Evolutionary conservation across 148 eudicot genomes (phyloP).

Genomic region (Dianthus caryophyllus): DNA sequence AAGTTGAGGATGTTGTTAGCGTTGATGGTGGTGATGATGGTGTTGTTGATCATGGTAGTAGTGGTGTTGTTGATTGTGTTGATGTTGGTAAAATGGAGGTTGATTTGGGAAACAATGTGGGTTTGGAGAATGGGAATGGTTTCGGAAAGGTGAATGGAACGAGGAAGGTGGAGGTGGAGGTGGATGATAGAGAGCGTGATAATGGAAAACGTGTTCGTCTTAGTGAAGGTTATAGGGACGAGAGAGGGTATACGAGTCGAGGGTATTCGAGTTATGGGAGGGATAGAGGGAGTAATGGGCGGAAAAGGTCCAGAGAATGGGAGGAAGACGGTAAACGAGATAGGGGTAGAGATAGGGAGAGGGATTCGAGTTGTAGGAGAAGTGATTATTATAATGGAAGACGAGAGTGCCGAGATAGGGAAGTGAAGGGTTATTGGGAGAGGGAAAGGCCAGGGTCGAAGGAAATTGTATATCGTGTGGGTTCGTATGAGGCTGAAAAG

Average conservation of each 20-base stretch:
- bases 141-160: conserved; percentile 1
- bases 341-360: conserved; percentile 30
- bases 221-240: conserved; percentile 33
- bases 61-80: neutral
- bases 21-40: conserved; percentile 10
- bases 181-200: conserved; percentile 22
- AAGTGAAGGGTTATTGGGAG: conserved; percentile 89
- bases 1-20: conserved; percentile 24
- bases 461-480: conserved; percentile 70
- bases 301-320: conserved; percentile 25
- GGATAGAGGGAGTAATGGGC: conserved; percentile 23
- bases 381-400: conserved; percentile 44
- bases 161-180: conserved; percentile 12
- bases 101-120: conserved; percentile 13
- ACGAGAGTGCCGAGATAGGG: conserved; percentile 53
- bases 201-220: conserved; percentile 36
- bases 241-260: conserved; percentile 28
- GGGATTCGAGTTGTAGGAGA: conserved; percentile 40
- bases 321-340: conserved; percentile 15
- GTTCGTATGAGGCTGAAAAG: conserved; percentile 58
- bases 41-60: neutral
- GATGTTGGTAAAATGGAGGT: conserved; percentile 10
- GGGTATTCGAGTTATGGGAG: conserved; percentile 26
- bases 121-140: conserved; percentile 17
- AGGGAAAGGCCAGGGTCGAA: conserved; percentile 58